Conservation (phyloP, 202 grass and related monocot species). For the Zoysia matrella region DNA sequence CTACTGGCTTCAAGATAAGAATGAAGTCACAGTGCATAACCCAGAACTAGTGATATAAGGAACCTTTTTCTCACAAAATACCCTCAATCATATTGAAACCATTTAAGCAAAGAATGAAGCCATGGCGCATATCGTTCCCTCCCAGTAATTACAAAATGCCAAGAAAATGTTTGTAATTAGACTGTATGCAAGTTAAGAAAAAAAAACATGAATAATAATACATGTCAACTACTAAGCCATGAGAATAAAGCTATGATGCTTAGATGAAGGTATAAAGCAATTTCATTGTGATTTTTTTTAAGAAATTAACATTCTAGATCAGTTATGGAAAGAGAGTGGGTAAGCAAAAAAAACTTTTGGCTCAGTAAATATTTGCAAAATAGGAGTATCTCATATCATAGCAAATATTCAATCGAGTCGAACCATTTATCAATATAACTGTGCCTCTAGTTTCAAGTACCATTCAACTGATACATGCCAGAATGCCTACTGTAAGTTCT, state of each 20-base stretch:
- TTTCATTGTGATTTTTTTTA: neutral
- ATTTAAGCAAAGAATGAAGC: neutral
- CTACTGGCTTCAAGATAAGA: conserved; percentile 1
- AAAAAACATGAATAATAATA: neutral
- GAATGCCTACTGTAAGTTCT: neutral
- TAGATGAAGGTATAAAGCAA: neutral
- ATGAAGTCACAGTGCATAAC: neutral
- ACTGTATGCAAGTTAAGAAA: neutral
- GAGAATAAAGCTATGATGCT: neutral
- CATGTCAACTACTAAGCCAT: neutral
- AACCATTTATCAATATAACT: neutral
- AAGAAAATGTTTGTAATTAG: neutral
- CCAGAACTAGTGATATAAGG: neutral
- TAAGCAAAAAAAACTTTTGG: conserved; percentile 14
- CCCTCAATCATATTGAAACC: neutral
- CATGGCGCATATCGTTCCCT: neutral
- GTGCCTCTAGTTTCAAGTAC: neutral
- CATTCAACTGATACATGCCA: neutral
- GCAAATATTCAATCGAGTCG: neutral
- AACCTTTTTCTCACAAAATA: neutral
- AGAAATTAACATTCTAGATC: neutral
- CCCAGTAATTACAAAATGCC: neutral
- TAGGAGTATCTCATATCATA: neutral
- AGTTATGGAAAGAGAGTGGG: neutral
- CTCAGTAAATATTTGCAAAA: neutral